Evolutionary conservation across 1,139 yeast genomes (phyloP), one percentile per base, ranked within the genome.

Genomic region (Insectozyma bohioensis): DNA sequence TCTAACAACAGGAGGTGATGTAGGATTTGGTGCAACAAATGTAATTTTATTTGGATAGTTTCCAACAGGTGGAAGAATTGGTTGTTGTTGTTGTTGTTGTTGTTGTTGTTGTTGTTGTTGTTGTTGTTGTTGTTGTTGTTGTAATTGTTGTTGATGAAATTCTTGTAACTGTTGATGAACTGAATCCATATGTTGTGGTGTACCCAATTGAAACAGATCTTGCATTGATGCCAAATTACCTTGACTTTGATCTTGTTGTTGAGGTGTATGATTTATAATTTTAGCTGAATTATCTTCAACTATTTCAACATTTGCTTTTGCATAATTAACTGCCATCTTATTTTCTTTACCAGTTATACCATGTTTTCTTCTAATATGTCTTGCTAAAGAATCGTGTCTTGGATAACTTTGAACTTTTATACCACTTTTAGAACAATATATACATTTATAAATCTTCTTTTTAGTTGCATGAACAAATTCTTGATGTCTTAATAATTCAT

Each of bases 401-500:
- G 75, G 74, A 42, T 69, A 69, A 42, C 70, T 61, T 42, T 66
- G 72, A 1, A 65, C 61, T 39, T 58, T 62, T n/a, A 56, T 48
- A 4, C 67, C 66, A 36, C 48, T 54, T 24, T 56, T 46, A n/a
- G 63, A 49, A 45, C 75, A 69, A 37, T 67, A 68, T 8, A 63
- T 53, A 45, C 75, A 69, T 41, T 64, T 63, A 49, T 63, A 69
- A 7, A 68, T 62, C 38, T 62, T 63, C 49, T 67, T 68, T 33
- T 63, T 58, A 13, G 73, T 65, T 11, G 74, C 75, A 51, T 69
- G 75, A 14, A 67, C 74, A 52, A 67, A 67, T 39, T 68, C 74
- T 45, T 69, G 73, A 47, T 69, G 75, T 36, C 74, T 52, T 26
- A 64, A 50, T 22, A 69, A 54, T 42, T 68, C 75, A 42, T 67